Base-by-base conservation (phyloP, 2,329 filamentous ascomycete species). In the Coniosporium tulheliwenetii region DNA sequence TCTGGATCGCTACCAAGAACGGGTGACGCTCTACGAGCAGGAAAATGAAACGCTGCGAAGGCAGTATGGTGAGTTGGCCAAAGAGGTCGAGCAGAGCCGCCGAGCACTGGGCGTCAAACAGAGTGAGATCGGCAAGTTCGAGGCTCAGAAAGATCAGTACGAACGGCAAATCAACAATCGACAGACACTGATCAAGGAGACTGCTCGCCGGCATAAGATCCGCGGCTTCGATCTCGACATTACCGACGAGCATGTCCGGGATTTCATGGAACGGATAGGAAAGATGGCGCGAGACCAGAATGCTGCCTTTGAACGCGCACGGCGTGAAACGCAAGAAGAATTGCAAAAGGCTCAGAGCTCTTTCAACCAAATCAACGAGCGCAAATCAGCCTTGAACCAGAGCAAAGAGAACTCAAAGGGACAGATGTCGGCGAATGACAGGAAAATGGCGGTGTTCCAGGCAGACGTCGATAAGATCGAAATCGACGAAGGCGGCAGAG, bases 61-160 rank as follows among this genome's bases (percentile, higher is more conserved):
- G 12, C 73, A 75, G 39, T 89, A 87, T 49, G 64, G 68, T 43
- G 70, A 80, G 16, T 66, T 93, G n/a, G 64, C 63, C 42, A 54
- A 65, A 19, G 60, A 64, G 26, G 64, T 77, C 2, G 62, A 72
- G 42, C 52, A 59, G 3, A 60, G 56, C 38, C 68, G 71, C 2
- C 45, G 52, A 12, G 47, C 52, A 7, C 53, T 66, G 10, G 65
- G 62, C 39, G 46, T 47, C n/a, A 70, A 71, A 48, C 65, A 71
- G 44, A 65, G 56, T 1, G 80, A 86, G 49, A 71, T 77, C 50
- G 89, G 89, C 36, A 84, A 80, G 48, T 78, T 81, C 49, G 76
- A 91, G 58, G 89, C 87, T 2, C 81, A 94, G 54, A 86, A 89
- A 62, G 80, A 84, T 45, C 84, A 81, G 51, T 85, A 91, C 54